These are phyloP conservation scores for Boletus subparvulus DNA, from an alignment of 768 basidiomycete genomes.

Conservation along the genomic window DNA sequence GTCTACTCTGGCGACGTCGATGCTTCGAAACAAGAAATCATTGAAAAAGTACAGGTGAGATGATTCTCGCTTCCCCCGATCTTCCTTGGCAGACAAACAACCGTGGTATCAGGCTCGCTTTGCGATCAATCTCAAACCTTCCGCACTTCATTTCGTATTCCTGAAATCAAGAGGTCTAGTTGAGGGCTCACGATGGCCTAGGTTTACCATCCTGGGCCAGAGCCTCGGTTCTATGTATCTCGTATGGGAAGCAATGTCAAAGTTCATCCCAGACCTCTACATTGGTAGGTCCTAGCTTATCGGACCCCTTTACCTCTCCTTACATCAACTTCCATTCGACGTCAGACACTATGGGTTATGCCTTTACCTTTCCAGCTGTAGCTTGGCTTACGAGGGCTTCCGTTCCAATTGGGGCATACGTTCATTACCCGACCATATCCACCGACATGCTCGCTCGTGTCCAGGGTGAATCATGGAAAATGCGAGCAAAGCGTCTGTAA, in stretches of 20 bases:
- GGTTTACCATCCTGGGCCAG: conserved; percentile 92
- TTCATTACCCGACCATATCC: conserved; percentile 96
- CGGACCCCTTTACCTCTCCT: neutral
- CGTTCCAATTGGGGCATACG: conserved; percentile 83
- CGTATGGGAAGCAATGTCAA: conserved; percentile 77
- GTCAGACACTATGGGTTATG: conserved; percentile 96
- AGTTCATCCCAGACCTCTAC: conserved; percentile 84
- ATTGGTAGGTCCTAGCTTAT: conserved; percentile 57
- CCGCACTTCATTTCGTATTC: conserved; percentile 77
- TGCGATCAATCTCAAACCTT: conserved; percentile 67
- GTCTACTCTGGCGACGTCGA: conserved; percentile 91
- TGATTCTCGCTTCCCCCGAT: neutral
- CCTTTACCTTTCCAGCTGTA: conserved; percentile 86
- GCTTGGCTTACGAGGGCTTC: conserved; percentile 49
- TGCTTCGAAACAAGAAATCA: conserved; percentile 75
- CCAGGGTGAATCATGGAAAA: conserved; percentile 27
- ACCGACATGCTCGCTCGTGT: conserved; percentile 91
- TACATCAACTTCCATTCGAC: conserved; percentile 4
- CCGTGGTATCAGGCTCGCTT: conserved; percentile 64
- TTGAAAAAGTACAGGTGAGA: conserved; percentile 75
- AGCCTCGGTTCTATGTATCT: conserved; percentile 84
- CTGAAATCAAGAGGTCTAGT: conserved; percentile 67
- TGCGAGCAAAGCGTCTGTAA: conserved; percentile 26
- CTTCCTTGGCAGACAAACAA: neutral
- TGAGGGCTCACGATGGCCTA: conserved; percentile 79